Conservation (phyloP, 371 early-diverging fungal species). For the Zopfochytrium polystomum region DNA sequence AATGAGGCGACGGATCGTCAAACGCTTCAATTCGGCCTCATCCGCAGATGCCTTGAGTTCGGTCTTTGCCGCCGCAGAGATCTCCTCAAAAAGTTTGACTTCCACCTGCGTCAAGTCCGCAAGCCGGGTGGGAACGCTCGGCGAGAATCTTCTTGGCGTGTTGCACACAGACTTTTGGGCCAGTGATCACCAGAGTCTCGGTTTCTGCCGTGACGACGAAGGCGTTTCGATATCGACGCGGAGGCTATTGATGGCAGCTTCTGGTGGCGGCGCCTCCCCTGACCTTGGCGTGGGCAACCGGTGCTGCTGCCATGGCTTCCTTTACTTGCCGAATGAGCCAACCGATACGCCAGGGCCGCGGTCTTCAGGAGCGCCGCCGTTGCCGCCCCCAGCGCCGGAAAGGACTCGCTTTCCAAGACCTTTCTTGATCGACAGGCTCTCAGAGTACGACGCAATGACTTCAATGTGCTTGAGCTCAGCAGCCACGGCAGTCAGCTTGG, state of each 20-base stretch:
- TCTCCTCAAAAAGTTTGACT: slow-evolving; percentile 38
- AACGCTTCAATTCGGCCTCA: slow-evolving; percentile 37
- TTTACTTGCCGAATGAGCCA: too few species aligned
- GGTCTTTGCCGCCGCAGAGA: slow-evolving; percentile 27
- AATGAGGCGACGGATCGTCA: slow-evolving; percentile 75
- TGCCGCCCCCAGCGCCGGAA: slow-evolving; percentile 25
- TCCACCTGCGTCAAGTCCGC: slow-evolving; percentile 39
- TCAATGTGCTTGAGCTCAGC: slow-evolving; percentile 69
- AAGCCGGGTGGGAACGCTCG: slow-evolving; percentile 35
- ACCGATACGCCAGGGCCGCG: too few species aligned
- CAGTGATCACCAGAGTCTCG: slow-evolving; percentile 39
- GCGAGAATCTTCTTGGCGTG: slow-evolving; percentile 37
- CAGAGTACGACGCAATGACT: slow-evolving; percentile 65
- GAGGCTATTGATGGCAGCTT: too few species aligned
- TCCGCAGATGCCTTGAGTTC: slow-evolving; percentile 25
- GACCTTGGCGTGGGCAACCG: too few species aligned
- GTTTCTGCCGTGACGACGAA: too few species aligned
- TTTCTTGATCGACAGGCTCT: slow-evolving; percentile 65
- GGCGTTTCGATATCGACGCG: not conserved
- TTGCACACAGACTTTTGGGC: slow-evolving; percentile 44
- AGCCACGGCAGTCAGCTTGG: slow-evolving; percentile 61
- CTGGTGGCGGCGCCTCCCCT: too few species aligned
- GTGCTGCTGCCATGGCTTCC: too few species aligned
- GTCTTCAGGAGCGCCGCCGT: too few species aligned
- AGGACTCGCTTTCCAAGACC: slow-evolving; percentile 35